Percentiles rank a stretch among this genome's conserved stretches.
These are phyloP conservation scores for Stagonosporopsis rhizophila DNA, from an alignment of 2,329 filamentous ascomycete genomes.

Conservation along the genomic window DNA sequence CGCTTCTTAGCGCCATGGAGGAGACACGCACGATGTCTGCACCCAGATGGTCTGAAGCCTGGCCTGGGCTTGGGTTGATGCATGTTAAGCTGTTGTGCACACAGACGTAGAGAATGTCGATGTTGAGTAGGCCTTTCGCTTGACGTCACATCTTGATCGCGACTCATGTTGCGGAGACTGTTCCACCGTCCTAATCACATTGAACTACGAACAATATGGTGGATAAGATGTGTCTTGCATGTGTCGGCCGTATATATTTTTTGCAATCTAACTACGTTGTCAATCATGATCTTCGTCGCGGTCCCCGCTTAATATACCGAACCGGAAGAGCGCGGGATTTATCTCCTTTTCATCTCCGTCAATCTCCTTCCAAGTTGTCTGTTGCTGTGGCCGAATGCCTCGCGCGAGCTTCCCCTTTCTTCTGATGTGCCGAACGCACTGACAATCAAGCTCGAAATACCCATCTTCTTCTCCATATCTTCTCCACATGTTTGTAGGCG, in stretches of 20 bases:
- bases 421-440: neutral
- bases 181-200: neutral
- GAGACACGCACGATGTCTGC: too few relatives aligned
- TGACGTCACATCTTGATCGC: neutral
- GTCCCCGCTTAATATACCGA: neutral
- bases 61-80: too few relatives aligned
- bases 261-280: neutral
- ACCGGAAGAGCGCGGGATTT: conserved; percentile 1
- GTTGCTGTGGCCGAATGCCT: neutral
- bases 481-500: conserved; percentile 11
- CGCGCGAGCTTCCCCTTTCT: conserved; percentile 5
- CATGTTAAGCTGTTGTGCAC: too few relatives aligned
- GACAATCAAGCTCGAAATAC: neutral
- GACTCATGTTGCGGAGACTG: neutral
- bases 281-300: conserved; percentile 2
- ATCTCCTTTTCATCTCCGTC: conserved; percentile 4
- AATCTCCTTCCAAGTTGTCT: neutral
- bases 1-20: too few relatives aligned
- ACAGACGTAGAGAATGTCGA: neutral
- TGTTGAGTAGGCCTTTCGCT: neutral
- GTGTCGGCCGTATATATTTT: neutral
- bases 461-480: neutral
- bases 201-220: neutral
- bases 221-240: neutral
- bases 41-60: too few relatives aligned